Conservation (phyloP, 2,329 filamentous ascomycete genomes). For the Epichloe sylvatica region DNA sequence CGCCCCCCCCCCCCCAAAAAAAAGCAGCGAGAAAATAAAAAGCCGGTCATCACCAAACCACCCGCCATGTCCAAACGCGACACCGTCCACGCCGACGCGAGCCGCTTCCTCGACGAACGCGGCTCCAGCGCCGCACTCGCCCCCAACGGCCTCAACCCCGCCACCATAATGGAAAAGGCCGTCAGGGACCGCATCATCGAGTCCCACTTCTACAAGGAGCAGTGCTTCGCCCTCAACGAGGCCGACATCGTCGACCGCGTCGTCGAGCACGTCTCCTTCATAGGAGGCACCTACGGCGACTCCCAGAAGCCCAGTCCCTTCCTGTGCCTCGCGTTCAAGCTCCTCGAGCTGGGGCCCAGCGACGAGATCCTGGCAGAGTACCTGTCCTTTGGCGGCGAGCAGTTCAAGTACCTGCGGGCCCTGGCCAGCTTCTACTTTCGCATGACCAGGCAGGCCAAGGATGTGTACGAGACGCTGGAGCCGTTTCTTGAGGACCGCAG, state of each 20-base stretch:
- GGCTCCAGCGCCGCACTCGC: conserved; percentile 64
- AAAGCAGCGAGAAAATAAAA: neutral
- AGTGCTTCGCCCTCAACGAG: conserved; percentile 90
- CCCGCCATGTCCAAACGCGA: conserved; percentile 24
- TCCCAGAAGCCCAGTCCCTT: conserved; percentile 84
- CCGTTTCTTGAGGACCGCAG: conserved; percentile 68
- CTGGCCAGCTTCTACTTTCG: conserved; percentile 89
- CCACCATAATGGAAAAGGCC: conserved; percentile 90
- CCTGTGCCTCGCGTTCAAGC: conserved; percentile 85
- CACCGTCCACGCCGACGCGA: conserved; percentile 65
- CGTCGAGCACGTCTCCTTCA: conserved; percentile 62
- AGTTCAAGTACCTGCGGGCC: conserved; percentile 78
- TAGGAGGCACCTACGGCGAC: conserved; percentile 78
- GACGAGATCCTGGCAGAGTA: conserved; percentile 71
- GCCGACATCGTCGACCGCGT: conserved; percentile 76
- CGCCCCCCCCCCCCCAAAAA: too few relatives aligned
- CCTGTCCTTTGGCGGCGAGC: conserved; percentile 57
- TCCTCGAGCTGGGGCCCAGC: conserved; percentile 73
- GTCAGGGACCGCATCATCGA: conserved; percentile 92
- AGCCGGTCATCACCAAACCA: conserved; percentile 1
- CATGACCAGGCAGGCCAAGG: conserved; percentile 66
- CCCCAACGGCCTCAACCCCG: conserved; percentile 79
- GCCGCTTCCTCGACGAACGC: conserved; percentile 79
- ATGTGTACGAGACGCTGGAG: conserved; percentile 70
- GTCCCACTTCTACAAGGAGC: conserved; percentile 96